Evolutionary conservation across 1,139 yeast genomes (phyloP).

Genomic region (Scheffersomyces cryptocercus): DNA sequence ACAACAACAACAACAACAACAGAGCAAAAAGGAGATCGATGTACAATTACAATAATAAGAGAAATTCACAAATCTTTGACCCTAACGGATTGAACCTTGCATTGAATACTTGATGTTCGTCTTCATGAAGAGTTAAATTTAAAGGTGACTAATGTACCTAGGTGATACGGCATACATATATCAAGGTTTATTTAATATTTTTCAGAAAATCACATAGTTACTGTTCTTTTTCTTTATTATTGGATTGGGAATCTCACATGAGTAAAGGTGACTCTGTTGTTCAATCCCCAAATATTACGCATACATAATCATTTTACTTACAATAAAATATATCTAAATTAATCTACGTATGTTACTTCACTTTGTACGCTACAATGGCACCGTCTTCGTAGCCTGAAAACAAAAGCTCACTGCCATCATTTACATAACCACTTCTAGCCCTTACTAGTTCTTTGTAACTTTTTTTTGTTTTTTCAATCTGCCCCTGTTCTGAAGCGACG

Average conservation of each 20-base stretch:
- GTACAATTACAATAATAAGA: constrained; percentile 14
- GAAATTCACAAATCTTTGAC: constrained; percentile 17
- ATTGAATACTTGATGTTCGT: constrained; percentile 10
- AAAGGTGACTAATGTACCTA: too few relatives aligned
- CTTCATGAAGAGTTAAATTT: too few relatives aligned
- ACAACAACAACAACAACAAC: constrained; percentile 13
- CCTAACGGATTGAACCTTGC: constrained; percentile 14
- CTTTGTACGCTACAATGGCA: constrained; percentile 10
- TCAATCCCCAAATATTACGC: too few relatives aligned
- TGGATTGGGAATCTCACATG: too few relatives aligned
- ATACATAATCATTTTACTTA: too few relatives aligned
- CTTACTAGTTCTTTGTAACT: constrained; percentile 18
- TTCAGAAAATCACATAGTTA: too few relatives aligned
- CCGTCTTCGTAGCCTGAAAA: constrained; percentile 45
- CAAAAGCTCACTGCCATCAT: constrained; percentile 14
- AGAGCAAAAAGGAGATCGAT: constrained; percentile 22
- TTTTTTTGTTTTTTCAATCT: constrained; percentile 2
- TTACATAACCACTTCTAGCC: constrained; percentile 9
- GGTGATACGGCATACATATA: too few relatives aligned
- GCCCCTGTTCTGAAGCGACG: constrained; percentile 3
- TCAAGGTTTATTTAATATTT: too few relatives aligned
- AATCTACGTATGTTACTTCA: background rate
- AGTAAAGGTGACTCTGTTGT: too few relatives aligned
- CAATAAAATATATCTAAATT: too few relatives aligned
- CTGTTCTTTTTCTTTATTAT: too few relatives aligned